Percentiles rank a stretch among this genome's conserved stretches.
phyloP scores from a whole-genome alignment of 495 filamentous ascomycete genomes.

The Podospora comata region DNA sequence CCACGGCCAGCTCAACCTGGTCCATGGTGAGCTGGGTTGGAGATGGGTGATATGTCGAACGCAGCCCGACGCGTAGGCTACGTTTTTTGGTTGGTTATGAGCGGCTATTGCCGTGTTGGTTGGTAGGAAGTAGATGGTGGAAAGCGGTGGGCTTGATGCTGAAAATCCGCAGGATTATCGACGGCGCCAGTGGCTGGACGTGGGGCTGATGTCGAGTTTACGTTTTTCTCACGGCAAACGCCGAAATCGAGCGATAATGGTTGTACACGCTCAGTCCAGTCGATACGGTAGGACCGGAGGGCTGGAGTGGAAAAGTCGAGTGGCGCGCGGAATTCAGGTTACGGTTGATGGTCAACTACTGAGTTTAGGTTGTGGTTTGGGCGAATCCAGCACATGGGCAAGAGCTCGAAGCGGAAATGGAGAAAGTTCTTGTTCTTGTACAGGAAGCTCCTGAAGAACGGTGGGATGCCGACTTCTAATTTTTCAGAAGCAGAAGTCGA shows the following conservation, averaged over 20 bases:
- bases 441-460: neutral
- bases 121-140: too few species aligned
- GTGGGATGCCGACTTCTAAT: neutral
- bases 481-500: neutral
- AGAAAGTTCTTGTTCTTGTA: neutral
- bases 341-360: neutral
- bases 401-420: neutral
- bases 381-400: neutral
- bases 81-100: neutral
- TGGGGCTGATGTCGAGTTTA: neutral
- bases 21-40: constrained; percentile 22
- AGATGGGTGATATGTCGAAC: neutral
- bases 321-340: neutral
- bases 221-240: neutral
- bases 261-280: neutral
- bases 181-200: neutral
- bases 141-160: neutral
- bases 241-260: neutral
- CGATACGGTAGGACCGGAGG: neutral
- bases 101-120: neutral
- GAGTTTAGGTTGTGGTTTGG: neutral
- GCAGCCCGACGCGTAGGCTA: neutral
- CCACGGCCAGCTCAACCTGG: constrained; percentile 24
- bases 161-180: neutral
- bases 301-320: neutral